Percentiles rank a stretch among this genome's conserved stretches.
These are phyloP conservation scores for Phytophthora meadii DNA, from an alignment of 352 stramenopile genomes.

Conservation along the genomic window DNA sequence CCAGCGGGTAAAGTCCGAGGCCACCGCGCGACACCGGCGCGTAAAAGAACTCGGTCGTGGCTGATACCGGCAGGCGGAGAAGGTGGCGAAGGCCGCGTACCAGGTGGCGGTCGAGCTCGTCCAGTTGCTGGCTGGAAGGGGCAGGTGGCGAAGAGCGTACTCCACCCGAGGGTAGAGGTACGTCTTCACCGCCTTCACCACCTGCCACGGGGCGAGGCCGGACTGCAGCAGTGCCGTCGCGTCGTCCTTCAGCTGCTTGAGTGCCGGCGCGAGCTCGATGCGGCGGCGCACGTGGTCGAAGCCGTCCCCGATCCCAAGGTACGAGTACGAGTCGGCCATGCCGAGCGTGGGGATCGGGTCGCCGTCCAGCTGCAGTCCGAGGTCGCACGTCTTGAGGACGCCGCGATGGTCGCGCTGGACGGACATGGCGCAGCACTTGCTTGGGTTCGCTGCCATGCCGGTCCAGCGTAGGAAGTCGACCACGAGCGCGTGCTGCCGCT, in stretches of 20 bases:
- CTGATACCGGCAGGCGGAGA: neutral
- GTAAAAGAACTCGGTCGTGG: slow-evolving; percentile 19
- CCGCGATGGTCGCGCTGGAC: neutral
- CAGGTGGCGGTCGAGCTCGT: slow-evolving; percentile 9
- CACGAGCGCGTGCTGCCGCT: slow-evolving; percentile 7
- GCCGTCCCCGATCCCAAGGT: slow-evolving; percentile 1
- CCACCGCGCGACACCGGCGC: slow-evolving; percentile 14
- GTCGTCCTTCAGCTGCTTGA: slow-evolving; percentile 1
- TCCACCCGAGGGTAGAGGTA: slow-evolving; percentile 13
- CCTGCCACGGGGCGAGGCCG: slow-evolving; percentile 8
- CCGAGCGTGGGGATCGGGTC: neutral
- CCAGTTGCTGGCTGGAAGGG: neutral
- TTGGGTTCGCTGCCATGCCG: slow-evolving; percentile 6
- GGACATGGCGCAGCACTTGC: neutral
- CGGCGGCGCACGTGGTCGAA: slow-evolving; percentile 4
- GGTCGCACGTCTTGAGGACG: neutral
- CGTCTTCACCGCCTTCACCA: slow-evolving; percentile 17
- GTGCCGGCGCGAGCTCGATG: neutral
- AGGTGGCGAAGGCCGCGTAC: slow-evolving; percentile 9
- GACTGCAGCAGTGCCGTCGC: slow-evolving; percentile 2
- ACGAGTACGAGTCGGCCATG: neutral
- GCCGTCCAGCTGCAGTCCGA: neutral
- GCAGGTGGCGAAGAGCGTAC: slow-evolving; percentile 15
- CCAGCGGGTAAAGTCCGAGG: slow-evolving; percentile 7
- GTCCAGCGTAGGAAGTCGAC: slow-evolving; percentile 11